A percentile compares a stretch with the other conserved stretches of the same genome.
These are phyloP conservation scores for Suaeda aralocaspica DNA, from an alignment of 148 eudicot genomes.

Conservation along the genomic window DNA sequence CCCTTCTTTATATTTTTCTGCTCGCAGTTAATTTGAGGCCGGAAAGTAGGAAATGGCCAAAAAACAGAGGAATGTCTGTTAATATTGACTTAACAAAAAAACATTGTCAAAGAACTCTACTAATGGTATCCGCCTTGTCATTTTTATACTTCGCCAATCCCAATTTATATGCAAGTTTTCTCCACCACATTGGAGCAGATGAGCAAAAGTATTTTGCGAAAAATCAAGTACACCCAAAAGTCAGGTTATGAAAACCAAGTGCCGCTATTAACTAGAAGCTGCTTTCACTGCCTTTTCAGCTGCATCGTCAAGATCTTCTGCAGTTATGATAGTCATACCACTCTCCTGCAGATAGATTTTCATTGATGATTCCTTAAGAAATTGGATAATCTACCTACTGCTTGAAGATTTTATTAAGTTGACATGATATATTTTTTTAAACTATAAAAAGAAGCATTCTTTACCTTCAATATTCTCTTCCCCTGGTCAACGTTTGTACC, in stretches of 20 bases:
- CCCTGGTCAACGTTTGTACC: constrained; percentile 98
- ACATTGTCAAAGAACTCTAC: neutral
- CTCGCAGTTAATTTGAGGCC: neutral
- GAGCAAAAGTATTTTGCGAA: constrained; percentile 1
- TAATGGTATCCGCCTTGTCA: neutral
- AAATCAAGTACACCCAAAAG: constrained; percentile 3
- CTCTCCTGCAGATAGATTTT: constrained; percentile 64
- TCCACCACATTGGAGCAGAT: constrained; percentile 20
- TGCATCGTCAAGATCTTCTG: constrained; percentile 96
- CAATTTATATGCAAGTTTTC: constrained; percentile 23
- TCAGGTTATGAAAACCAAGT: neutral
- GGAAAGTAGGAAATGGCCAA: neutral
- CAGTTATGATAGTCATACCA: constrained; percentile 82
- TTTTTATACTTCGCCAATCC: constrained; percentile 13
- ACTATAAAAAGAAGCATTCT: neutral
- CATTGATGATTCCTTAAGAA: neutral
- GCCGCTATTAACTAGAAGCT: constrained; percentile 24
- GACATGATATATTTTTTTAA: neutral
- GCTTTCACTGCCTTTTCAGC: constrained; percentile 93
- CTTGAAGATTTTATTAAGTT: neutral
- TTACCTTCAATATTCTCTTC: constrained; percentile 87
- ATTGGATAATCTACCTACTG: too few relatives aligned
- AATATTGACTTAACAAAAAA: neutral
- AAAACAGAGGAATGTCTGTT: neutral
- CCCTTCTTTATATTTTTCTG: neutral